Base-by-base conservation (phyloP, 257 asterid genomes). In the Ilex aquifolium region DNA sequence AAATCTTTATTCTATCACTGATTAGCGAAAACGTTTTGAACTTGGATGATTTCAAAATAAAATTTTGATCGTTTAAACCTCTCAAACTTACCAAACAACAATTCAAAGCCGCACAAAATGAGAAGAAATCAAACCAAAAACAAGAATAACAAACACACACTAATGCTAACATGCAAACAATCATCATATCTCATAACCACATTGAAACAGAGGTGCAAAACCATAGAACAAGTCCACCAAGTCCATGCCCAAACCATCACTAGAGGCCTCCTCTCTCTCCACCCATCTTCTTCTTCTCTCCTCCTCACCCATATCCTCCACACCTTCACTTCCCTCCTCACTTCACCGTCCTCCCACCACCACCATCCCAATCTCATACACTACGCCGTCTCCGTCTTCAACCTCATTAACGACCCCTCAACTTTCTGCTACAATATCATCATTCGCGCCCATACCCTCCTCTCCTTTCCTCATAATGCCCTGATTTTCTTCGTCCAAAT, bases 241-340 rank as follows among this genome's bases (percentile, higher is more conserved):
- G 61, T 87, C 66, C 94, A 87, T 70, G 93, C 90, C 30, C 97
- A 85, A 57, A 76, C 83, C 76, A 74, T 83, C 57, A 67, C 91
- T 7, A 73, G 73, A 63, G 90, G 90, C 57, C 85, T 81, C 60
- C 51, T 81, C 39, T 73, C 79, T 12, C 72, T 85, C 57, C 66
- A 72, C 67, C 81, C 79, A 4, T 21, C 57, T 53, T 53, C 57
- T 17, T 53, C 57, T 10, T 53, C 77, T 46, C 72, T 74, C 62
- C 73, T 85, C 39, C 86, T 79, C 73, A 44, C 86, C 42, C 85
- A 80, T 49, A 75, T 88, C 68, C 97, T 88, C 75, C 88, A 74
- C n/a, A 65, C 85, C 59, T 77, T 71, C 77, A 68, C 88, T 9
- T 71, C 71, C 32, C 46, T 76, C 40, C 70, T 65, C 53, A 29